phyloP scores from a whole-genome alignment of 371 early-diverging fungal species.

The Mycotypha africana region DNA sequence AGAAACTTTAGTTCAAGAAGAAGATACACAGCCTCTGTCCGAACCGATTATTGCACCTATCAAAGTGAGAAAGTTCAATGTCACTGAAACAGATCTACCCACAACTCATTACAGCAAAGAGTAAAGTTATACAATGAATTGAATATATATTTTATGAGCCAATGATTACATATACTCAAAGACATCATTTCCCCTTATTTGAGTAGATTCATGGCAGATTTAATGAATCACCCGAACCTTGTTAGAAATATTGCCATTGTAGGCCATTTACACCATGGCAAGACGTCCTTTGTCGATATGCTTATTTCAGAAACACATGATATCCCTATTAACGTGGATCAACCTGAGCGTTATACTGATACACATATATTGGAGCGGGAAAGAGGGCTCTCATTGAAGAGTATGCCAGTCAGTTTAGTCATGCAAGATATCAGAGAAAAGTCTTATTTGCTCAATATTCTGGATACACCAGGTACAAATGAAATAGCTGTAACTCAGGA shows the following conservation, averaged over 20 bases:
- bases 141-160: no score
- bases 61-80: slow-evolving; percentile 77
- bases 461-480: slow-evolving; percentile 88
- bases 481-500: no score
- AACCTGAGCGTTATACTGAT: slow-evolving; percentile 84
- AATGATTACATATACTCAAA: no score
- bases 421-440: slow-evolving; percentile 84
- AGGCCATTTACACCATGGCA: slow-evolving; percentile 97
- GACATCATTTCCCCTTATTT: neutral
- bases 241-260: slow-evolving; percentile 87
- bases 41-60: slow-evolving; percentile 94
- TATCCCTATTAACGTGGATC: slow-evolving; percentile 54
- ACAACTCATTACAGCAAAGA: slow-evolving; percentile 84
- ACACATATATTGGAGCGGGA: slow-evolving; percentile 89
- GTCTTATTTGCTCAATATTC: slow-evolving; percentile 82
- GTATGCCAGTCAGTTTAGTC: slow-evolving; percentile 90
- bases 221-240: slow-evolving; percentile 76
- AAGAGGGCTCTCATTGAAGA: slow-evolving; percentile 87
- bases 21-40: slow-evolving; percentile 94
- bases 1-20: slow-evolving; percentile 94
- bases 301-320: slow-evolving; percentile 86
- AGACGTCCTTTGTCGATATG: slow-evolving; percentile 91
- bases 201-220: slow-evolving; percentile 77
- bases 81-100: slow-evolving; percentile 83
- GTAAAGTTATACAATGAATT: slow-evolving; percentile 30